These are phyloP conservation scores for Mortierella sp. DNA, from an alignment of 371 early-diverging fungal species.

Conservation along the genomic window DNA sequence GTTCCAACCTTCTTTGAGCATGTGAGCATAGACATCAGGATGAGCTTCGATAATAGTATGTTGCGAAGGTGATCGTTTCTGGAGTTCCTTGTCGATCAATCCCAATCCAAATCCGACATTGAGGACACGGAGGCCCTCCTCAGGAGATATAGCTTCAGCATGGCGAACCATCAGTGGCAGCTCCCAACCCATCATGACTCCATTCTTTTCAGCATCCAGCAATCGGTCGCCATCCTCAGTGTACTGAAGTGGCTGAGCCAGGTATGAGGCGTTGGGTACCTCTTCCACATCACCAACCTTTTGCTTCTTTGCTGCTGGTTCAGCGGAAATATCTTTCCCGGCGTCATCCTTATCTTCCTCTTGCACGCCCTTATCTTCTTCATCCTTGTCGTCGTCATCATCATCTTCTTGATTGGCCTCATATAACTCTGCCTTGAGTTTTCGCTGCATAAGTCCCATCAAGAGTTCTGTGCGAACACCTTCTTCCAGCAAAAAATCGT, in stretches of 20 bases:
- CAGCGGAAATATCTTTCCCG: too few relatives aligned
- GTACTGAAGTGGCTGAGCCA: conserved; percentile 81
- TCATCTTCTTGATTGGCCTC: conserved; percentile 56
- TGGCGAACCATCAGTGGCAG: conserved; percentile 93
- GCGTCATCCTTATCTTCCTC: conserved; percentile 4
- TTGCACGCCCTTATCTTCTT: conserved; percentile 57
- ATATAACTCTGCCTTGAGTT: conserved; percentile 43
- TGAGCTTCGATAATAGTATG: conserved; percentile 98
- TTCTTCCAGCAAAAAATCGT: conserved; percentile 82
- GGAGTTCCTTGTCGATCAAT: conserved; percentile 87
- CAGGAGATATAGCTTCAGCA: conserved; percentile 83
- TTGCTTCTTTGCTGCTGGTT: conserved; percentile 40
- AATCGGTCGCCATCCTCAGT: conserved; percentile 77
- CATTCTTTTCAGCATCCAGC: conserved; percentile 90
- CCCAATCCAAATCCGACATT: conserved; percentile 96
- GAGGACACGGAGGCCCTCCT: conserved; percentile 73
- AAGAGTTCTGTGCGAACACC: conserved; percentile 90
- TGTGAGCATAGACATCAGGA: conserved; percentile 93
- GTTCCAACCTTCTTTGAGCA: conserved; percentile 89
- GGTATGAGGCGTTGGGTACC: conserved; percentile 83
- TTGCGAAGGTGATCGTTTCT: conserved; percentile 73
- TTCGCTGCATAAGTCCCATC: conserved; percentile 59
- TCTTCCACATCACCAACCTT: conserved; percentile 30
- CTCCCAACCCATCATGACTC: conserved; percentile 99
- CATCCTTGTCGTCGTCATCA: conserved; percentile 56